Evolutionary conservation across 2,329 filamentous ascomycete genomes (phyloP), one percentile per base, ranked within the genome.

Genomic region (Coniella lustricola): DNA sequence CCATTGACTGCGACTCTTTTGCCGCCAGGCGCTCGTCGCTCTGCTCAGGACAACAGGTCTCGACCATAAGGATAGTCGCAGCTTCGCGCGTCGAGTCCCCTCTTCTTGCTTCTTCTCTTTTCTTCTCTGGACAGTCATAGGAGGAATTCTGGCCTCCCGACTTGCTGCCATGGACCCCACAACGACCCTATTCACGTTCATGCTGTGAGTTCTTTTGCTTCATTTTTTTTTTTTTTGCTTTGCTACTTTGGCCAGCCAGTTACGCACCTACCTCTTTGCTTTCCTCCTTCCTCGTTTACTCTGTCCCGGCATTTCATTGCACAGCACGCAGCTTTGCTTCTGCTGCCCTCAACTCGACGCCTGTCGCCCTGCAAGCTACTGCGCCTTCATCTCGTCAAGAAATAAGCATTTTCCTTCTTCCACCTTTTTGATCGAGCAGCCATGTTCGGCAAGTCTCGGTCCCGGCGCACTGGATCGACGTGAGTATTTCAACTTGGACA

Each of bases 131-230:
- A 36, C 31, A 20, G 20, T 32, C 20, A 29, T 40, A 48, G 44
- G 39, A 44, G 43, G 54, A 59, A 55, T 59, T 56, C 10, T 5
- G 50, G 56, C 38, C 47, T 54, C 55, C 43, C 36, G 41, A 32
- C 51, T 48, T 36, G 52, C 48, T 54, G 57, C 46, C 61, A 79
- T 81, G 77, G 76, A 81, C 64, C 77, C 77, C 46, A 72, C 72
- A 36, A 84, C 81, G 18, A 82, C 82, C 51, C 77, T 86, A 56
- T 75, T 84, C 62, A 84, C 82, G 52, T 85, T 86, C 63, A 74
- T 81, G 67, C 66, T 84, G 81, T 84, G 70, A 78, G 79, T 81
- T 18, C 37, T 20, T 21, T 49, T 58, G 58, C 49, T 59, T 50
- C 50, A 57, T 54, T 44, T 54, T 10, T 29, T n/a, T 40, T 56